Conservation (phyloP, 805 yeast genomes). For the Nakazawaea ishiwadae region DNA sequence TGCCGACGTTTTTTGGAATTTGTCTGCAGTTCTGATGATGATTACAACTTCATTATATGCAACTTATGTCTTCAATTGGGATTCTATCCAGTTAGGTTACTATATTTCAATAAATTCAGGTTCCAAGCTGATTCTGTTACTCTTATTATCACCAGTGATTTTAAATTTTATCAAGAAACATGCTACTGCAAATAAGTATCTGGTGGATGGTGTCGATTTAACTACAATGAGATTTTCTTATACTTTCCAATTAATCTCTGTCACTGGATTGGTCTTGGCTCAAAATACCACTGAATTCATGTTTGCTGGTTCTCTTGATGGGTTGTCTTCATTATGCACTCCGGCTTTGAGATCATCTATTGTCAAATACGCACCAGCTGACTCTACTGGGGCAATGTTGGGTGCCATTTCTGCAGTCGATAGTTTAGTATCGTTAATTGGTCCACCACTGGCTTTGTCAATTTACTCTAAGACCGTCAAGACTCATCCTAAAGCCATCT, state of each 20-base stretch:
- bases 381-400: slow-evolving; percentile 54
- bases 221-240: slow-evolving; percentile 27
- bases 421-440: slow-evolving; percentile 35
- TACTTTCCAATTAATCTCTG: slow-evolving; percentile 23
- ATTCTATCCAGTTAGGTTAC: slow-evolving; percentile 44
- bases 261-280: slow-evolving; percentile 27
- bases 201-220: slow-evolving; percentile 46
- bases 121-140: slow-evolving; percentile 38
- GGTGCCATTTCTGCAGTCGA: slow-evolving; percentile 56
- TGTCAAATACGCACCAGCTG: slow-evolving; percentile 49
- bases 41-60: slow-evolving; percentile 41
- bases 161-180: slow-evolving; percentile 28
- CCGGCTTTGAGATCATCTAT: slow-evolving; percentile 50
- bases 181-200: slow-evolving; percentile 26
- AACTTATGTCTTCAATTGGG: slow-evolving; percentile 43
- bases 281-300: slow-evolving; percentile 23
- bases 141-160: slow-evolving; percentile 39
- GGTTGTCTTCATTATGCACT: slow-evolving; percentile 38
- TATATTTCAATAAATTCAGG: slow-evolving; percentile 43
- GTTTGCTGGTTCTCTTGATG: slow-evolving; percentile 27
- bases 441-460: slow-evolving; percentile 38
- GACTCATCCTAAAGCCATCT: slow-evolving; percentile 25
- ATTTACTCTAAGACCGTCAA: slow-evolving; percentile 35
- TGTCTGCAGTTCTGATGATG: slow-evolving; percentile 28
- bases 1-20: slow-evolving; percentile 33